phyloP scores from a whole-genome alignment of 805 yeast species.

The Komagataella populi region DNA sequence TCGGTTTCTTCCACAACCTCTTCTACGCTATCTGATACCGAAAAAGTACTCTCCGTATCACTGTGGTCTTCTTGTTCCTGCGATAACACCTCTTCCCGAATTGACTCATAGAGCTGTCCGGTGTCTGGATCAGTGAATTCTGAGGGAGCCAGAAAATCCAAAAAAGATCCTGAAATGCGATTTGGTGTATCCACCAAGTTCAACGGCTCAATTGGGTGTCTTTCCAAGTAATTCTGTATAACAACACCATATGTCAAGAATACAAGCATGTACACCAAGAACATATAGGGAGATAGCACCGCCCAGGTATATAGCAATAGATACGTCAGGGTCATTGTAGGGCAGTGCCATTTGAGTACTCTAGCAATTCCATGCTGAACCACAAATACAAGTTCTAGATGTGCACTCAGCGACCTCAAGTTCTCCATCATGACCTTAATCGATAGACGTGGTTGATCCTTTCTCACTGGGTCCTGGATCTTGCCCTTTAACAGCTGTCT shows the following conservation, averaged over 20 bases:
- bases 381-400: slow-evolving; percentile 42
- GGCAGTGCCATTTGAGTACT: slow-evolving; percentile 62
- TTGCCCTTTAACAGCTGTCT: slow-evolving; percentile 26
- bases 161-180: not conserved
- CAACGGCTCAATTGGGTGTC: slow-evolving; percentile 48
- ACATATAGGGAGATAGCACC: slow-evolving; percentile 59
- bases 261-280: slow-evolving; percentile 50
- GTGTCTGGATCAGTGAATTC: not conserved
- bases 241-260: slow-evolving; percentile 41
- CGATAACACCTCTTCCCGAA: not conserved
- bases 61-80: not conserved
- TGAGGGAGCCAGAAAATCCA: not conserved
- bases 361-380: slow-evolving; percentile 49
- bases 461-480: slow-evolving; percentile 29
- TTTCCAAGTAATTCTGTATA: slow-evolving; percentile 53
- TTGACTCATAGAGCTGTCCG: not conserved
- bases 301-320: slow-evolving; percentile 49
- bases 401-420: slow-evolving; percentile 39
- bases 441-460: slow-evolving; percentile 39
- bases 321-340: slow-evolving; percentile 50
- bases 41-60: not conserved
- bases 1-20: slow-evolving; percentile 1
- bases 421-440: slow-evolving; percentile 41
- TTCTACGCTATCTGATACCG: not conserved
- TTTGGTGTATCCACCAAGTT: slow-evolving; percentile 22